Evolutionary conservation across 352 stramenopile genomes (phyloP).

Genomic region (Peronospora destructor): DNA sequence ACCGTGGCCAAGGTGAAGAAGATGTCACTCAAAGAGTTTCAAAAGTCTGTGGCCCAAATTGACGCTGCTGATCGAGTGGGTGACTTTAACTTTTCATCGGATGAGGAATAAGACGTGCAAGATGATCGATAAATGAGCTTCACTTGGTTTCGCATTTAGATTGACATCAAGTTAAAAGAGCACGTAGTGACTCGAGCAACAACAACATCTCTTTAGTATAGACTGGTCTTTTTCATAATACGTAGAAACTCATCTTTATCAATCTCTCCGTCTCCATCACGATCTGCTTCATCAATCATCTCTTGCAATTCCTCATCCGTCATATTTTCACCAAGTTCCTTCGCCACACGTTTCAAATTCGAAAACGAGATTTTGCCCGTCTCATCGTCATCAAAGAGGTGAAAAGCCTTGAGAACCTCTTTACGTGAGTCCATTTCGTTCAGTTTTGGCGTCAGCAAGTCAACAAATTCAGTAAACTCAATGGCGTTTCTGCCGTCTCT

Average conservation of each 20-base stretch:
- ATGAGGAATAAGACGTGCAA: slow-evolving; percentile 43
- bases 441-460: slow-evolving; percentile 97
- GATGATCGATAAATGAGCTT: slow-evolving; percentile 2
- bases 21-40: slow-evolving; percentile 80
- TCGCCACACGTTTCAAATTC: slow-evolving; percentile 95
- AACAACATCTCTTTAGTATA: slow-evolving; percentile 36
- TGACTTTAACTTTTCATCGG: slow-evolving; percentile 71
- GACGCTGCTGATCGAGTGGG: slow-evolving; percentile 68
- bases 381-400: slow-evolving; percentile 96
- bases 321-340: slow-evolving; percentile 96
- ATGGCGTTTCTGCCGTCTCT: slow-evolving; percentile 92
- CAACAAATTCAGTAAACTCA: slow-evolving; percentile 96
- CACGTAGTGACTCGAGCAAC: not conserved
- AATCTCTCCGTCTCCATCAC: slow-evolving; percentile 94
- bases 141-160: slow-evolving; percentile 13
- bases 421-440: slow-evolving; percentile 94
- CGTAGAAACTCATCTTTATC: slow-evolving; percentile 93
- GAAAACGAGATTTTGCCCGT: slow-evolving; percentile 95
- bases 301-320: slow-evolving; percentile 95
- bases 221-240: slow-evolving; percentile 96
- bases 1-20: slow-evolving; percentile 68
- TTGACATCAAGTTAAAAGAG: not conserved
- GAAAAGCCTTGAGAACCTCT: slow-evolving; percentile 97
- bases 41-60: slow-evolving; percentile 62
- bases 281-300: slow-evolving; percentile 97